Conservation (phyloP, 805 yeast species). For the Pichia pseudocactophila region DNA sequence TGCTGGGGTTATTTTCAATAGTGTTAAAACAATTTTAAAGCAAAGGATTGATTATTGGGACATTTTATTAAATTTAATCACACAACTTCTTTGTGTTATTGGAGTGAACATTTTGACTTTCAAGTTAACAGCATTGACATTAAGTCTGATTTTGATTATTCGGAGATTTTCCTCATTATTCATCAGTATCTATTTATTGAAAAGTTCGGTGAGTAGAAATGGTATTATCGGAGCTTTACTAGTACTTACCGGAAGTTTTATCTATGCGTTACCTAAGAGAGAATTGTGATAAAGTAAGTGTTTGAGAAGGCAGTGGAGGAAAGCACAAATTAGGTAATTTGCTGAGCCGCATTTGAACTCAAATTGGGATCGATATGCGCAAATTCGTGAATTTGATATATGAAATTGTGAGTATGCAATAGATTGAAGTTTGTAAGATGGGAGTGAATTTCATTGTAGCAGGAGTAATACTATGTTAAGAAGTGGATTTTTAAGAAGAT, state of each 20-base stretch:
- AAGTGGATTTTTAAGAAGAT: too few species aligned
- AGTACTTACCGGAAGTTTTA: constrained; percentile 48
- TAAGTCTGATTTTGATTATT: constrained; percentile 49
- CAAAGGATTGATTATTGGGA: constrained; percentile 12
- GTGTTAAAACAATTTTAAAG: neutral
- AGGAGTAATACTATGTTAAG: too few species aligned
- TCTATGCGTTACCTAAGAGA: too few species aligned
- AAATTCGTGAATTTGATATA: too few species aligned
- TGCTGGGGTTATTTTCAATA: constrained; percentile 14
- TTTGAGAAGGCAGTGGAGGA: too few species aligned
- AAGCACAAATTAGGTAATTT: too few species aligned
- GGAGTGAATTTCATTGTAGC: too few species aligned
- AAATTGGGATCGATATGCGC: too few species aligned
- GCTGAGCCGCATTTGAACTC: too few species aligned
- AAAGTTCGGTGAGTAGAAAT: constrained; percentile 31
- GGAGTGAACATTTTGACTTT: constrained; percentile 62
- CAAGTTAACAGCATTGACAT: constrained; percentile 49
- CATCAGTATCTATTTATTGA: constrained; percentile 46
- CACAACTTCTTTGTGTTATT: constrained; percentile 54
- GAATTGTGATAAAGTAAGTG: too few species aligned
- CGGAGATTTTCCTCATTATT: constrained; percentile 55
- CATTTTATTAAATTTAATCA: constrained; percentile 36
- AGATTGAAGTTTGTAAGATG: too few species aligned
- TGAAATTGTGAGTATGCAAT: too few species aligned
- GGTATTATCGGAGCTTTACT: constrained; percentile 39